Percentiles rank a stretch among this genome's conserved stretches.
Conservation (phyloP, 1,139 yeast genomes). For the Kodamaea alishanica region DNA sequence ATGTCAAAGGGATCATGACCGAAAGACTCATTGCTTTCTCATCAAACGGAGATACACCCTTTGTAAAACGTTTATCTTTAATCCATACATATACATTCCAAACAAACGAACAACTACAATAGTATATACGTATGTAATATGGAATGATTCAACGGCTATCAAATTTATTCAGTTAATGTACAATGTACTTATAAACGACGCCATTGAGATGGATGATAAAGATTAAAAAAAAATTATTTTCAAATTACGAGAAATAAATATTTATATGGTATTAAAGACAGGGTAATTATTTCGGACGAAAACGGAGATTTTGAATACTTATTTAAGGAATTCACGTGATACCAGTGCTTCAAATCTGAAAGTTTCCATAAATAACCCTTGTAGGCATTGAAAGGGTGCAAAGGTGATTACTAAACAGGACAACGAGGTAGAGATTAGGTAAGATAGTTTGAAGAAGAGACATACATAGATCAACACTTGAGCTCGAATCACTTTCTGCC, state of each 20-base stretch:
- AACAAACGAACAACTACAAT: slow-evolving; percentile 14
- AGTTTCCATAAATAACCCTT: no score
- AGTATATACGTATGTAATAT: slow-evolving; percentile 5
- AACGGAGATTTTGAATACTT: no score
- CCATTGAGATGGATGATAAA: slow-evolving; percentile 28
- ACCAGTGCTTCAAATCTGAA: no score
- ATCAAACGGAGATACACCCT: slow-evolving; percentile 51
- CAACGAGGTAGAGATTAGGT: no score
- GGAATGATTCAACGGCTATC: slow-evolving; percentile 28
- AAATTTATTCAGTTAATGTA: slow-evolving; percentile 22
- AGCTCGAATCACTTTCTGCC: slow-evolving; percentile 2
- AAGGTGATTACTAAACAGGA: no score
- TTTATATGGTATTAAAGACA: no score
- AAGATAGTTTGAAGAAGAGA: background rate
- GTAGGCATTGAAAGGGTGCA: no score
- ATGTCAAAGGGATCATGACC: slow-evolving; percentile 47
- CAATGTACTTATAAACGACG: slow-evolving; percentile 29
- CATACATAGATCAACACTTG: no score
- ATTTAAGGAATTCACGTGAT: no score
- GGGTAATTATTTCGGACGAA: no score
- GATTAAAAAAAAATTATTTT: slow-evolving; percentile 1
- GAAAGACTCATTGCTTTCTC: slow-evolving; percentile 41
- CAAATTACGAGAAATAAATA: no score
- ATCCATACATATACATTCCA: slow-evolving; percentile 15
- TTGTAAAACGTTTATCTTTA: slow-evolving; percentile 19